Evolutionary conservation across 352 stramenopile genomes (phyloP).

Genomic region (Phytophthora vignae): DNA sequence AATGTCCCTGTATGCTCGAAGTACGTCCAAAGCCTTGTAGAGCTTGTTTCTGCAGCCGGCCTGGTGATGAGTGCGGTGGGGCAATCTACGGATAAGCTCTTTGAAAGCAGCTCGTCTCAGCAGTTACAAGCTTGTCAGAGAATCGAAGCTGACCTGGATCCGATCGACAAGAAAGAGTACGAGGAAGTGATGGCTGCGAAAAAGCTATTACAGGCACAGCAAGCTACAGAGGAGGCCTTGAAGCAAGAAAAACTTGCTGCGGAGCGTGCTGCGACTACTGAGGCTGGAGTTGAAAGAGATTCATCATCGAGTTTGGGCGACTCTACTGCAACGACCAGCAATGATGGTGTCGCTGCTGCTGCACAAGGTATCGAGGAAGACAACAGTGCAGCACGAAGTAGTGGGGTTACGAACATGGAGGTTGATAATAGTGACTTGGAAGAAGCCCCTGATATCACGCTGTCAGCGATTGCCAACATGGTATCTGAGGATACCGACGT

Average conservation of each 20-base stretch:
- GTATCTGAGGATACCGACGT: conserved; percentile 83
- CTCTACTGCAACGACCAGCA: conserved; percentile 10
- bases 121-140: conserved; percentile 62
- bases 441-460: conserved; percentile 76
- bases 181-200: conserved; percentile 61
- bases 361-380: conserved; percentile 39
- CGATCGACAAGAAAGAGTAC: conserved; percentile 75
- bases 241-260: conserved; percentile 55
- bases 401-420: conserved; percentile 72
- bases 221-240: conserved; percentile 57
- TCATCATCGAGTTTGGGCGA: conserved; percentile 34
- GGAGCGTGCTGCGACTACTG: conserved; percentile 46
- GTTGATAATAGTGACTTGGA: conserved; percentile 85
- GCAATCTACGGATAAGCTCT: conserved; percentile 55
- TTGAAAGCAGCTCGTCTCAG: conserved; percentile 47
- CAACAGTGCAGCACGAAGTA: conserved; percentile 31
- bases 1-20: conserved; percentile 83
- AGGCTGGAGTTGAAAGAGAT: conserved; percentile 28
- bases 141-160: conserved; percentile 73
- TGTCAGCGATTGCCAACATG: conserved; percentile 90
- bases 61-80: conserved; percentile 70
- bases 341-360: conserved; percentile 25
- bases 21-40: conserved; percentile 87
- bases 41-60: conserved; percentile 78
- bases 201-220: conserved; percentile 47